Percentiles rank a stretch among this genome's conserved stretches.
Conservation (phyloP, 306 rosid species). For the Lithocarpus polystachyus region DNA sequence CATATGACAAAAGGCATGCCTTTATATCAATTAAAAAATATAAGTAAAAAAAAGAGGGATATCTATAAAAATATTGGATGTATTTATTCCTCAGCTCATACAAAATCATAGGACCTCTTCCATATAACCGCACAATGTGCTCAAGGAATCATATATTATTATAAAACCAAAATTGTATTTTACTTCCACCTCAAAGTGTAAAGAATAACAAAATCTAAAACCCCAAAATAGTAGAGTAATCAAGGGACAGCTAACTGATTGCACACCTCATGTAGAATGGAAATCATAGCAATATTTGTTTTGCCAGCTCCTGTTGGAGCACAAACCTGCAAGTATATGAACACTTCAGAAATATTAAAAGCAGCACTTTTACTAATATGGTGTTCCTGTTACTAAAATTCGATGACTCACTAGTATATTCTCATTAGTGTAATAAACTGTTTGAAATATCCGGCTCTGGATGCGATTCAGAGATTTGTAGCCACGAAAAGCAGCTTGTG, state of each 20-base stretch:
- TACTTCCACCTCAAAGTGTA: neutral
- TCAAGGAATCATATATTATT: neutral
- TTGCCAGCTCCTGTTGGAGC: constrained; percentile 99
- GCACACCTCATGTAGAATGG: constrained; percentile 91
- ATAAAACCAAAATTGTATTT: neutral
- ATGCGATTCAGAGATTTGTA: constrained; percentile 87
- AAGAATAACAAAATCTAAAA: neutral
- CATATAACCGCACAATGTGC: neutral
- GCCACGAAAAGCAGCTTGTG: constrained; percentile 97
- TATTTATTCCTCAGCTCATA: neutral
- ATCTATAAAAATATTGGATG: neutral
- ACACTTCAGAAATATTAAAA: constrained; percentile 17
- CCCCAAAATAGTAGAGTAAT: neutral
- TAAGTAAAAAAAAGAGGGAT: neutral
- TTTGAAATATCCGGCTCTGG: constrained; percentile 84
- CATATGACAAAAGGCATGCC: neutral
- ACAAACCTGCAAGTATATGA: constrained; percentile 70
- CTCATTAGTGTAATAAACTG: constrained; percentile 87
- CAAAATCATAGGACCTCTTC: neutral
- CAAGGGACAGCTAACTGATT: constrained; percentile 6
- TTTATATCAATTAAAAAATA: neutral
- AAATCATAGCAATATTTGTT: constrained; percentile 96
- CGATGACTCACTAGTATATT: constrained; percentile 77
- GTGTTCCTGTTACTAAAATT: constrained; percentile 4
- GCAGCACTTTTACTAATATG: constrained; percentile 3